Base-by-base conservation (phyloP, 306 rosid genomes). In the Gleditsia sinensis region DNA sequence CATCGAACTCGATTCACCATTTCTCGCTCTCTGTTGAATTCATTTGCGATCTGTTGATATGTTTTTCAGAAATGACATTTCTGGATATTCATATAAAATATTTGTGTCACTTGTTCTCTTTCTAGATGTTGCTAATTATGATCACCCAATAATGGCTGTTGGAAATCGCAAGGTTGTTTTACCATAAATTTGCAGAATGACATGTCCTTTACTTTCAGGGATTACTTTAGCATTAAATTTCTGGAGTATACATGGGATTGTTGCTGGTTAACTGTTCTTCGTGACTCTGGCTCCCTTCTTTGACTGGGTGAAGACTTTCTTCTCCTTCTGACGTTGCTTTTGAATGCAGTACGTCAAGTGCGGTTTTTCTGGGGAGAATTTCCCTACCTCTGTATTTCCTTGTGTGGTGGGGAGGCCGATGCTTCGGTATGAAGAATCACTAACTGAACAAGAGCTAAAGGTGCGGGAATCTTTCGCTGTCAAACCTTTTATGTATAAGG, bases 341-440 rank as follows among this genome's bases (percentile, higher is more conserved):
- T 66, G 39, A 73, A 54, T 77, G 87, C 88, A 94, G 99, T 94
- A 94, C 55, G 97, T 94, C 48, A 94, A 94, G 82, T 94, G 99
- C 75, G 99, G 99, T 40, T 94, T 94, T 69, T 86, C 99, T 9
- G 97, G 99, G 33, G 97, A 94, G 91, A 94, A 94, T 69, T 94
- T 94, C 28, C 99, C 99, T 9, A 90, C 97, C 1, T 88, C 99
- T 24, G 97, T 94, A 23, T 94, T 94, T 69, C 99, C 99, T 46
- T 92, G 99, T 65, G 99, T 94, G 67, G 99, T 94, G 3, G 99
- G 99, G 28, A 87, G 99, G 81, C 99, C 96, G 1, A 84, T 92
- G 95, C 99, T 94, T 67, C 97, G 99, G 1, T 94, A 94, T 39
- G 99, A 94, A 83, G 99, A 94, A 73, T 92, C 99, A 3, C 95